Evolutionary conservation across 2,329 filamentous ascomycete species (phyloP).

Genomic region (Shiraia sp.): DNA sequence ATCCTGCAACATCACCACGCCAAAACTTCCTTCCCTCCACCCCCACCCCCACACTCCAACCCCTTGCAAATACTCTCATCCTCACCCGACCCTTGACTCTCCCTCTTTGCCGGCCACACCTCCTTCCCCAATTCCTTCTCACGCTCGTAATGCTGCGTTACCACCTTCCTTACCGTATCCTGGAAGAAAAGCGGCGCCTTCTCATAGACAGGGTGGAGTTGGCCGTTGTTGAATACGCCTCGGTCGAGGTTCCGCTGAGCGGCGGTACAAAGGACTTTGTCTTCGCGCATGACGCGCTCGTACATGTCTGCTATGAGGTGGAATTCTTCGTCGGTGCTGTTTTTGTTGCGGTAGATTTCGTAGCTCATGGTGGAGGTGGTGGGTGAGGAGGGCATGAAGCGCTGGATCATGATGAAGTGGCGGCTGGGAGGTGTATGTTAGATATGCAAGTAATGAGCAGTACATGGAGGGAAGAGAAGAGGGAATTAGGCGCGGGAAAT

Average conservation of each 20-base stretch:
- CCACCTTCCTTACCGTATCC: conserved; percentile 50
- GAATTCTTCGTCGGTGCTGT: conserved; percentile 61
- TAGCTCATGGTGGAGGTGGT: conserved; percentile 59
- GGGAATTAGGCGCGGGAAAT: too few relatives aligned
- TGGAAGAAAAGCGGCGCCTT: conserved; percentile 62
- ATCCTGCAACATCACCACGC: too few relatives aligned
- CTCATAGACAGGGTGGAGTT: conserved; percentile 63
- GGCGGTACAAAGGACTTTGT: conserved; percentile 63
- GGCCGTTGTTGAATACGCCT: conserved; percentile 63
- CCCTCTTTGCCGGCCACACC: conserved; percentile 43
- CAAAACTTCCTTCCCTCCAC: conserved; percentile 17
- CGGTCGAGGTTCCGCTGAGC: conserved; percentile 64
- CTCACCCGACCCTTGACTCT: conserved; percentile 51
- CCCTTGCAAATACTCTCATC: conserved; percentile 52
- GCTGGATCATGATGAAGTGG: conserved; percentile 65
- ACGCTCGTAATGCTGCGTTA: conserved; percentile 36
- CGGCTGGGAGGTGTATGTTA: conserved; percentile 6
- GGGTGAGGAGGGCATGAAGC: conserved; percentile 59
- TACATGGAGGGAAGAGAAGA: too few relatives aligned
- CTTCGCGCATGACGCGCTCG: conserved; percentile 65
- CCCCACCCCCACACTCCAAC: conserved; percentile 12
- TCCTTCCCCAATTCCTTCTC: conserved; percentile 20
- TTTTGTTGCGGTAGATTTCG: conserved; percentile 64
- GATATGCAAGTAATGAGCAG: too few relatives aligned
- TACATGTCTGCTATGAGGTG: conserved; percentile 61